Evolutionary conservation across 2,329 filamentous ascomycete genomes (phyloP).

Genomic region (Fusarium haematococcum): DNA sequence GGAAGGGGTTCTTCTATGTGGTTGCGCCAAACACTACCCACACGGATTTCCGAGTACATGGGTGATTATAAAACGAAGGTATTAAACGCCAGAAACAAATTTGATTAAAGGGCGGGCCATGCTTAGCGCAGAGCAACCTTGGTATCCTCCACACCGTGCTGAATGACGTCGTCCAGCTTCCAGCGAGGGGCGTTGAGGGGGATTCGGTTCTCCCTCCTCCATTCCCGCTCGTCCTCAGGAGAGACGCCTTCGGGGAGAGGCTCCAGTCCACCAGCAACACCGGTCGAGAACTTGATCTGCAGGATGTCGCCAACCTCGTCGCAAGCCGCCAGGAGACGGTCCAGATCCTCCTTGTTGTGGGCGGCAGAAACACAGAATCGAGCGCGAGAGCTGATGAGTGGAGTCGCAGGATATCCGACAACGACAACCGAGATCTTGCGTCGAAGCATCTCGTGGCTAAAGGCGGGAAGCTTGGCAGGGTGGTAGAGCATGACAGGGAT

Average conservation of each 20-base stretch:
- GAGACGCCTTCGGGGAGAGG: conserved; percentile 78
- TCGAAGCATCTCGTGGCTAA: conserved; percentile 98
- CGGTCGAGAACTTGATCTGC: conserved; percentile 97
- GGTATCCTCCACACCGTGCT: conserved; percentile 78
- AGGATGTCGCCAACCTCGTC: conserved; percentile 93
- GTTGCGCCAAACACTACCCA: conserved; percentile 39
- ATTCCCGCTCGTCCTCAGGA: conserved; percentile 78
- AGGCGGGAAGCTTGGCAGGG: conserved; percentile 98
- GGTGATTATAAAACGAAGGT: conserved; percentile 29
- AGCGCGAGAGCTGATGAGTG: conserved; percentile 92
- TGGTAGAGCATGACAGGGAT: conserved; percentile 96
- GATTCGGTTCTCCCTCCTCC: conserved; percentile 70
- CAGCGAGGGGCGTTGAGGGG: conserved; percentile 83
- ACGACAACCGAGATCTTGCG: conserved; percentile 98
- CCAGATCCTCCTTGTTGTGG: conserved; percentile 98
- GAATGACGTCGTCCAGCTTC: conserved; percentile 85
- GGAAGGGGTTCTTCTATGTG: conserved; percentile 36
- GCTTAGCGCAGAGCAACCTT: conserved; percentile 76
- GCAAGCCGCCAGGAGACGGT: conserved; percentile 87
- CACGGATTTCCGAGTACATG: conserved; percentile 23
- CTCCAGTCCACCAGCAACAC: conserved; percentile 87
- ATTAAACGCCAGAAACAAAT: conserved; percentile 42
- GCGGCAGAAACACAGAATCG: conserved; percentile 96
- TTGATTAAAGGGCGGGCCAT: conserved; percentile 23
- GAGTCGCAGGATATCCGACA: conserved; percentile 96